Percentiles rank a stretch among this genome's conserved stretches.
These are phyloP conservation scores for Rubia tinctorum DNA, from an alignment of 305 asterid genomes.

Conservation along the genomic window DNA sequence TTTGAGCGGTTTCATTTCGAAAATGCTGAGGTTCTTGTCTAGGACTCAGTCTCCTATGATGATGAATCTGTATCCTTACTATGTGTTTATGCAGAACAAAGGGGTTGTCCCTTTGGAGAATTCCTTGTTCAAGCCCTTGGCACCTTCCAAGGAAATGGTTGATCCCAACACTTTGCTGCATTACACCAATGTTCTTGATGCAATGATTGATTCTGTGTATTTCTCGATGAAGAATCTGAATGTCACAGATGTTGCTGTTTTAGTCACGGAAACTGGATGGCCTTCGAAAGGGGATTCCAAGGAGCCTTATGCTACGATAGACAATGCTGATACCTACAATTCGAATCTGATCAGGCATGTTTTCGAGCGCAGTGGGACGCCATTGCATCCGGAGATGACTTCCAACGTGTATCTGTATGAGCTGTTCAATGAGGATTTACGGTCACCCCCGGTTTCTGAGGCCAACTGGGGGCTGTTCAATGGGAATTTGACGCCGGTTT, in stretches of 20 bases:
- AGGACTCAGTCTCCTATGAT: conserved; percentile 88
- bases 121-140: conserved; percentile 86
- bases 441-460: conserved; percentile 87
- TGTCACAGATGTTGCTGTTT: conserved; percentile 67
- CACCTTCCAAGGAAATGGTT: conserved; percentile 96
- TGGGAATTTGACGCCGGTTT: conserved; percentile 84
- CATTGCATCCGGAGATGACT: conserved; percentile 86
- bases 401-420: conserved; percentile 82
- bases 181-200: conserved; percentile 87
- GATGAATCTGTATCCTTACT: conserved; percentile 98
- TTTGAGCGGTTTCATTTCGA: conserved; percentile 52
- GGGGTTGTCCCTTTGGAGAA: conserved; percentile 92
- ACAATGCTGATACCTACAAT: conserved; percentile 83
- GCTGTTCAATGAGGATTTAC: conserved; percentile 90
- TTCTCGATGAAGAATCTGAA: conserved; percentile 91
- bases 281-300: conserved; percentile 90
- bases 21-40: conserved; percentile 62
- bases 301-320: conserved; percentile 93
- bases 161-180: conserved; percentile 95
- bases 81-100: conserved; percentile 95
- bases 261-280: conserved; percentile 97
- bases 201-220: conserved; percentile 94
- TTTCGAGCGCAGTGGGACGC: conserved; percentile 74
- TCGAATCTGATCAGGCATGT: conserved; percentile 90
- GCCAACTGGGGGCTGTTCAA: conserved; percentile 95